Evolutionary conservation across 257 asterid species (phyloP).

Genomic region (Solanum etuberosum): DNA sequence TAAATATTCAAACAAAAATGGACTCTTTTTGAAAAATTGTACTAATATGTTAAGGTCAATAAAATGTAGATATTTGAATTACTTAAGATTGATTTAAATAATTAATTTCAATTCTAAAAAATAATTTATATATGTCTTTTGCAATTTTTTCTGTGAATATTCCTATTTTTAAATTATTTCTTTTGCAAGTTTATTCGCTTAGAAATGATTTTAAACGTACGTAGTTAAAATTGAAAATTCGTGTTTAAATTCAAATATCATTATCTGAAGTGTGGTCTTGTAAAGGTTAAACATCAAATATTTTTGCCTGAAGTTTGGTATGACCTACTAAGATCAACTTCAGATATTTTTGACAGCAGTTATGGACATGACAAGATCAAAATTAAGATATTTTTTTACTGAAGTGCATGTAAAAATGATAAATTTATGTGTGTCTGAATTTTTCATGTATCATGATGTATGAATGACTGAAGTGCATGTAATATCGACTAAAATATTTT

Average conservation of each 20-base stretch:
- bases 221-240: not conserved
- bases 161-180: not conserved
- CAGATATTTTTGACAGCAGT: no score
- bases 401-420: not conserved
- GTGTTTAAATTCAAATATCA: fast-evolving
- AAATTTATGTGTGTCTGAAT: not conserved
- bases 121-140: not conserved
- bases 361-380: not conserved
- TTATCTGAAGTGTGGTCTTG: fast-evolving
- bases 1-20: not conserved
- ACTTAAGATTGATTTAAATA: not conserved
- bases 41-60: not conserved
- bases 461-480: not conserved
- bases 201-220: not conserved
- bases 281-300: fast-evolving
- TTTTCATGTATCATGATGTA: no score
- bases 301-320: not conserved
- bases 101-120: not conserved
- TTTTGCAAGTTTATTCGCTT: not conserved
- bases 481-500: not conserved
- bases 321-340: no score
- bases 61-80: not conserved
- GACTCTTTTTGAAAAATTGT: not conserved
- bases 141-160: not conserved
- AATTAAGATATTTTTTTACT: fast-evolving